phyloP scores from a whole-genome alignment of 2,329 filamentous ascomycete genomes.

The Mycosphaerella sp. region DNA sequence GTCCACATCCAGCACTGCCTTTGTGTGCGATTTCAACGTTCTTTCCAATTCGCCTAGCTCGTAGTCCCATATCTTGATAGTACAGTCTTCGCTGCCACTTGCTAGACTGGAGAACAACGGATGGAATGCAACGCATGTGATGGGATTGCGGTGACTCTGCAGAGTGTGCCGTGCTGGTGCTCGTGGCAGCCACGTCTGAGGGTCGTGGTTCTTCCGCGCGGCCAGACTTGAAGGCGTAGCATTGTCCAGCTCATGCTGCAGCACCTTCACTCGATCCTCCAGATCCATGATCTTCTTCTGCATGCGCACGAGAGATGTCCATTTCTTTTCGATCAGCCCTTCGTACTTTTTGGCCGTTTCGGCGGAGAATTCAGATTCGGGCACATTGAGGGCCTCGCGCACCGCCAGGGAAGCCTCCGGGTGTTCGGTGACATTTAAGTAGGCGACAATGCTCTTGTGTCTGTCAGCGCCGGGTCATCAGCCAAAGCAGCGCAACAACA shows the following conservation, averaged over 20 bases:
- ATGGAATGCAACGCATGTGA: slow-evolving; percentile 88
- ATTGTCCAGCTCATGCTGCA: slow-evolving; percentile 79
- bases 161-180: slow-evolving; percentile 74
- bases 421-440: slow-evolving; percentile 68
- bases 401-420: slow-evolving; percentile 63
- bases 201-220: slow-evolving; percentile 74
- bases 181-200: slow-evolving; percentile 77
- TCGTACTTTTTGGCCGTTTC: slow-evolving; percentile 90
- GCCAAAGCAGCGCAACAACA: slow-evolving; percentile 18
- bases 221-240: slow-evolving; percentile 68
- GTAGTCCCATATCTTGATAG: slow-evolving; percentile 98
- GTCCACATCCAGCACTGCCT: slow-evolving; percentile 79
- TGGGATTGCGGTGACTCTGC: slow-evolving; percentile 71
- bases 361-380: slow-evolving; percentile 63
- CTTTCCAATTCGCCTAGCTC: slow-evolving; percentile 84
- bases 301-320: slow-evolving; percentile 88
- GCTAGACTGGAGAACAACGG: slow-evolving; percentile 85
- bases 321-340: slow-evolving; percentile 92
- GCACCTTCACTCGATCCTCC: slow-evolving; percentile 62
- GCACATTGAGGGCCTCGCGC: slow-evolving; percentile 68
- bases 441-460: slow-evolving; percentile 90
- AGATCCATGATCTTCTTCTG: slow-evolving; percentile 99
- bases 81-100: slow-evolving; percentile 84
- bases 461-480: slow-evolving; percentile 44
- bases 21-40: slow-evolving; percentile 88